Evolutionary conservation across 148 eudicot species (phyloP).

Genomic region (Spergularia marina): DNA sequence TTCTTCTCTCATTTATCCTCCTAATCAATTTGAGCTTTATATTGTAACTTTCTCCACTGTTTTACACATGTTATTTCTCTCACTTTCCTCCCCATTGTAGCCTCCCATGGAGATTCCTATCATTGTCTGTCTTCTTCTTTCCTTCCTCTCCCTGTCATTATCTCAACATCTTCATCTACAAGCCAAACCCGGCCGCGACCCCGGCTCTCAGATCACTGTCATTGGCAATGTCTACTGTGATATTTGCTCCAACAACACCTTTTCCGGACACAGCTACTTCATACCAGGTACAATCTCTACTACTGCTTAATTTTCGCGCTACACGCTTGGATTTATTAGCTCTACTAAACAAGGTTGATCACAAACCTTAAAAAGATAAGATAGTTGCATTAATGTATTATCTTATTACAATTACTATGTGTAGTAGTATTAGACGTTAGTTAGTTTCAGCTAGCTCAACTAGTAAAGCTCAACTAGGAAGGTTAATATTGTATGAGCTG

Average conservation of each 20-base stretch:
- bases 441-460: neutral
- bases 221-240: constrained; percentile 94
- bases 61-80: constrained; percentile 2
- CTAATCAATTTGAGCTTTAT: neutral
- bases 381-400: too few relatives aligned
- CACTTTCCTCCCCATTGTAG: neutral
- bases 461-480: neutral
- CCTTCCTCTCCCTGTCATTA: constrained; percentile 33
- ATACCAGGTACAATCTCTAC: constrained; percentile 19
- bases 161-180: constrained; percentile 21
- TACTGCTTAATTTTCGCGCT: too few relatives aligned
- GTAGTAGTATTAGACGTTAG: neutral
- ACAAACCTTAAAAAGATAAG: too few relatives aligned
- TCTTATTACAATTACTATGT: neutral
- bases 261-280: constrained; percentile 90
- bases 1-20: constrained; percentile 9
- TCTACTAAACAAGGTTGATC: too few relatives aligned
- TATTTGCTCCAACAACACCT: constrained; percentile 78
- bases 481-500: too few relatives aligned
- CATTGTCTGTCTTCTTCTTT: constrained; percentile 24
- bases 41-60: neutral
- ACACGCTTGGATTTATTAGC: too few relatives aligned
- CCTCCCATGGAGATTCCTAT: constrained; percentile 25
- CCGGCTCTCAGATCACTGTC: constrained; percentile 65
- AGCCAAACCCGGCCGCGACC: constrained; percentile 4